Evolutionary conservation across 164 flowering plant genomes (phyloP).

Genomic region (Echeveria elegans): DNA sequence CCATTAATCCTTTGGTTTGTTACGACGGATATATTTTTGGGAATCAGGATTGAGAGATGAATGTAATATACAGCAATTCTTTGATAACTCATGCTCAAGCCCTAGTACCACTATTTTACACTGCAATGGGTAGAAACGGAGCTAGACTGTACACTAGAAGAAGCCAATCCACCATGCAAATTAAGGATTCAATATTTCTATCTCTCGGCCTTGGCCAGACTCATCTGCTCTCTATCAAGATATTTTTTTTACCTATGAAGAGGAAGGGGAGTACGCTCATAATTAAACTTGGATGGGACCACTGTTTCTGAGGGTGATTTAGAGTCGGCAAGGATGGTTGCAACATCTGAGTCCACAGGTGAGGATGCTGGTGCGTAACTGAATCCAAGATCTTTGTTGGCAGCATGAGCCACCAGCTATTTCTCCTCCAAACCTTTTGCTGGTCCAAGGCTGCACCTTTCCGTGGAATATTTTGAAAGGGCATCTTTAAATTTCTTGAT

Average conservation of each 20-base stretch:
- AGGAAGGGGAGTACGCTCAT: not conserved
- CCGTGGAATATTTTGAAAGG: slow-evolving; percentile 59
- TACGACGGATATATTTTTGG: no score
- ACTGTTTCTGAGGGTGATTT: not conserved
- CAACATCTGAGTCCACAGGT: slow-evolving; percentile 16
- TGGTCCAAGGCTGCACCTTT: slow-evolving; percentile 61
- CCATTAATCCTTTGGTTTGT: no score
- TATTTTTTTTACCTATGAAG: not conserved
- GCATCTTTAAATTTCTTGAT: slow-evolving; percentile 82
- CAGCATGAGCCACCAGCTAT: slow-evolving; percentile 63
- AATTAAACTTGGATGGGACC: not conserved
- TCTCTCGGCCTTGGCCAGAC: not conserved
- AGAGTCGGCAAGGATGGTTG: not conserved
- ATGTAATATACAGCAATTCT: not conserved
- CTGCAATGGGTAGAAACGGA: not conserved
- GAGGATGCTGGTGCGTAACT: slow-evolving; percentile 37
- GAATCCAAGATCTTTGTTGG: slow-evolving; percentile 63
- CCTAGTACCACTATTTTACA: not conserved
- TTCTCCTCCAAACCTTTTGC: slow-evolving; percentile 71
- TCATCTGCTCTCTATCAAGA: not conserved
- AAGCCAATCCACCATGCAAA: not conserved
- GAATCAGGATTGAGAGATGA: no score
- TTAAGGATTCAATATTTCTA: not conserved
- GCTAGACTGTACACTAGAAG: not conserved
- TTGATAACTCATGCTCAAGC: not conserved